phyloP scores from a whole-genome alignment of 2,329 filamentous ascomycete genomes.

The Colletotrichum sp. region DNA sequence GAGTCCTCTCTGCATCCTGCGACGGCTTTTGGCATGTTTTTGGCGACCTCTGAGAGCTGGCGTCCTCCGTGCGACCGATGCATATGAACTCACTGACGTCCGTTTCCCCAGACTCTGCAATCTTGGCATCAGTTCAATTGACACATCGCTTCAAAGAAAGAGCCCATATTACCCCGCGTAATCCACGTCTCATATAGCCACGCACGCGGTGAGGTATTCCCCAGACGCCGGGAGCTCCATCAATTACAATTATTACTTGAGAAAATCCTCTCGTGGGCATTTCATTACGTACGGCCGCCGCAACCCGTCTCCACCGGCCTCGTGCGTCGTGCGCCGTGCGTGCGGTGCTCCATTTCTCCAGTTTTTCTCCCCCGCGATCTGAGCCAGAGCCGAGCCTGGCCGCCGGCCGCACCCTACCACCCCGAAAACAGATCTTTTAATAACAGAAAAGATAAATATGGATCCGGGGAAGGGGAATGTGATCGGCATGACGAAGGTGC shows the following conservation, averaged over 20 bases:
- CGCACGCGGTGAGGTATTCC: no score
- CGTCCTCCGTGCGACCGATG: neutral
- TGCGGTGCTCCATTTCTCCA: neutral
- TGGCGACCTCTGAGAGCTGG: neutral
- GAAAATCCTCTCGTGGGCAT: neutral
- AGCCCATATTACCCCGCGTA: conserved; percentile 11
- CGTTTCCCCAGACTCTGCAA: neutral
- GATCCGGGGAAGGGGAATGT: neutral
- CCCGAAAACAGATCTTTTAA: neutral
- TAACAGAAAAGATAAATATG: neutral
- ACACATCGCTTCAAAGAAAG: neutral
- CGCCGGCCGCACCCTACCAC: neutral
- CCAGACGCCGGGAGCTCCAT: neutral
- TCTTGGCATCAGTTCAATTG: neutral
- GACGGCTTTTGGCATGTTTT: neutral
- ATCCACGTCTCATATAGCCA: conserved; percentile 4
- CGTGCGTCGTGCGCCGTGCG: neutral
- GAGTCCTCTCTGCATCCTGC: neutral
- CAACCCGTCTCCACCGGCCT: neutral
- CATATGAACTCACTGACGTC: neutral
- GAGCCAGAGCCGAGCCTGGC: neutral
- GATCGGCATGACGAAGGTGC: neutral
- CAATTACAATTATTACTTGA: conserved; percentile 19
- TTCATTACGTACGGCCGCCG: conserved; percentile 13
- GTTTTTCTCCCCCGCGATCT: neutral